Percentiles rank a stretch among this genome's conserved stretches.
Evolutionary conservation across 768 basidiomycete genomes (phyloP).

Genomic region (Exidia glandulosa): DNA sequence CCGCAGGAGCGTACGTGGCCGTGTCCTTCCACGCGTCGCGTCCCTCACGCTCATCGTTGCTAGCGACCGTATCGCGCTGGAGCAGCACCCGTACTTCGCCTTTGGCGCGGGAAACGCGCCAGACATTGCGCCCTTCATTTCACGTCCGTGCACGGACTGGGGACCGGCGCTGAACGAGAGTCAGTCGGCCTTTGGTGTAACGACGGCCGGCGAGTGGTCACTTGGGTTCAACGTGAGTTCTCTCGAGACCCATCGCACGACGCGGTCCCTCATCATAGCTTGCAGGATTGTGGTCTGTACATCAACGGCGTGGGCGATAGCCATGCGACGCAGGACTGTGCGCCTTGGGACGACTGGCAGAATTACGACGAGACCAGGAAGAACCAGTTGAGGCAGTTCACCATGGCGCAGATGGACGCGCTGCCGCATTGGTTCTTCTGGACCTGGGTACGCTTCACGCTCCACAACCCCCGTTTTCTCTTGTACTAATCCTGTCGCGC

Average conservation of each 20-base stretch:
- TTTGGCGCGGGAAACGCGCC: conserved; percentile 33
- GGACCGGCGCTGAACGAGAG: conserved; percentile 30
- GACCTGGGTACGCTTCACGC: conserved; percentile 55
- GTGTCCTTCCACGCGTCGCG: background rate
- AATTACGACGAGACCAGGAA: conserved; percentile 54
- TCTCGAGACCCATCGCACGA: background rate
- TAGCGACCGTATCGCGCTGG: conserved; percentile 48
- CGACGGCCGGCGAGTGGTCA: conserved; percentile 68
- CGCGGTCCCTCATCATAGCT: background rate
- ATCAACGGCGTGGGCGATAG: conserved; percentile 65
- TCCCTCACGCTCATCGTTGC: conserved; percentile 26
- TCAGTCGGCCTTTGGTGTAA: conserved; percentile 50
- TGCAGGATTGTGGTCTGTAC: conserved; percentile 56
- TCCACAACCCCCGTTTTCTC: background rate
- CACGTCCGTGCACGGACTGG: conserved; percentile 25
- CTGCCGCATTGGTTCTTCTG: conserved; percentile 91
- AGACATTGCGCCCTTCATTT: conserved; percentile 25
- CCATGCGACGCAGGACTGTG: conserved; percentile 83
- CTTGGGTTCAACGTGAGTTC: conserved; percentile 45
- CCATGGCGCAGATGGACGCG: conserved; percentile 84
- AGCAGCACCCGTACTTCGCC: conserved; percentile 61
- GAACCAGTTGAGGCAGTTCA: conserved; percentile 53
- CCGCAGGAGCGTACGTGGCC: conserved; percentile 42
- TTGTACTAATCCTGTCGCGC: conserved; percentile 7
- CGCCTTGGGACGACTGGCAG: conserved; percentile 60